Evolutionary conservation across 495 filamentous ascomycete genomes (phyloP), one percentile per base, ranked within the genome.

Genomic region (Letharia columbiana): DNA sequence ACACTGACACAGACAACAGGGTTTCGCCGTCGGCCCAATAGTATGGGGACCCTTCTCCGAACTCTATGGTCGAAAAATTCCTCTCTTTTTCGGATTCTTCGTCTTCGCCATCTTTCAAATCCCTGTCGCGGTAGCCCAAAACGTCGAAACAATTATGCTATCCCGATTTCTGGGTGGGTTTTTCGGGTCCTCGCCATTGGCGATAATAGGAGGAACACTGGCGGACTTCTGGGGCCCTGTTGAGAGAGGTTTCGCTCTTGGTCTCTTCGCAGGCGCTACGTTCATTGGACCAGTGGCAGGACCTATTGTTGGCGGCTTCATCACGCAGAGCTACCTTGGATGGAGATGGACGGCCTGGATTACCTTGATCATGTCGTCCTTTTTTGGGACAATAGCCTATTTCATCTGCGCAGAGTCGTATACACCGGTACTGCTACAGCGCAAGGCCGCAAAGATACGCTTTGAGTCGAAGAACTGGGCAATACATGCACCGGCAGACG

Each of bases 11-110:
- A 31, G 0, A 2, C 2, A 10, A 11, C 40, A 71, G 69, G 71
- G 80, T 0, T 82, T 80, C 61, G 76, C 77, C 10, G 67, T 79
- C 9, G 86, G 84, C 3, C 86, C 86, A 11, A 66, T 82, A 0
- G 65, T 86, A n/a, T 87, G 79, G 78, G 84, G 80, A 2, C 92
- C 92, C 0, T 75, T 89, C 18, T 92, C 89, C 15, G 92, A 97
- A 73, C 76, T 97, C 33, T 83, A 83, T 67, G 92, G 92, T 67
- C 83, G 90, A 50, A 80, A 79, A 60, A 60, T 62, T 35, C 84
- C 84, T 18, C 68, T 87, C 3, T 78, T 83, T 66, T 60, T 77
- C n/a, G 82, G 82, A 23, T 76, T 80, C 65, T 61, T 77, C 47
- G 45, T 77, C 60, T 84, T 86, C 66, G 73, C 74, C 17, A 77